Evolutionary conservation across 306 rosid genomes (phyloP), one percentile per base, ranked within the genome.

Genomic region (Vigna hirtella): DNA sequence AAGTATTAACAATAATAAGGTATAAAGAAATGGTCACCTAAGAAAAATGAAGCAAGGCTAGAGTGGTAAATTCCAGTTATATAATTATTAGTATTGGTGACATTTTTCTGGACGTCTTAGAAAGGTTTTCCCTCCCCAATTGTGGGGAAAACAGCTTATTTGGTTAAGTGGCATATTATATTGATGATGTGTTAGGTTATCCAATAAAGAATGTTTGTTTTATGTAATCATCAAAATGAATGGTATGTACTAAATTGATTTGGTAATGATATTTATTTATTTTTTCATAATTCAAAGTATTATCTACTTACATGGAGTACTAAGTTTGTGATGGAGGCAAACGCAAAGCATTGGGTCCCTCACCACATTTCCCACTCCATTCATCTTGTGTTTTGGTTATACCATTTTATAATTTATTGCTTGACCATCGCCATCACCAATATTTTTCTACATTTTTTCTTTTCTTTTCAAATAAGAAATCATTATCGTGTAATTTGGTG

Each of bases 381-480:
- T 36, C 59, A 4, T 56, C 9, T 9, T 14, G 11, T 34, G 32
- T 45, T 65, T 7, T 50, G 18, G 11, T 76, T 64, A 38, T 15
- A 56, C 61, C 70, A 57, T 17, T 78, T n/a, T 67, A 68, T 69
- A 32, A 45, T 69, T 69, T 78, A 6, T 58, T 48, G 22, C 18
- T 2, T 47, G 42, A 57, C 70, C 51, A 47, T 78, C 77, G 20
- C 12, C 55, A 42, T 6, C 72, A 11, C 18, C 57, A 45, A 17
- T 42, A 17, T 56, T 22, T 78, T 57, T 58, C 5, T 59, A 40
- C 57, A 20, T 45, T 67, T 40, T 15, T 15, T 17, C 5, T 48
- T 43, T 16, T 28, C 28, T n/a, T n/a, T 34, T 57, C 42, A 14
- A 56, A 15, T 30, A 38, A 22, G 42, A 73, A 52, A 9, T 17